These are phyloP conservation scores for Cylindrotheca fusiformis DNA, from an alignment of 108 stramenopile species.

Conservation along the genomic window DNA sequence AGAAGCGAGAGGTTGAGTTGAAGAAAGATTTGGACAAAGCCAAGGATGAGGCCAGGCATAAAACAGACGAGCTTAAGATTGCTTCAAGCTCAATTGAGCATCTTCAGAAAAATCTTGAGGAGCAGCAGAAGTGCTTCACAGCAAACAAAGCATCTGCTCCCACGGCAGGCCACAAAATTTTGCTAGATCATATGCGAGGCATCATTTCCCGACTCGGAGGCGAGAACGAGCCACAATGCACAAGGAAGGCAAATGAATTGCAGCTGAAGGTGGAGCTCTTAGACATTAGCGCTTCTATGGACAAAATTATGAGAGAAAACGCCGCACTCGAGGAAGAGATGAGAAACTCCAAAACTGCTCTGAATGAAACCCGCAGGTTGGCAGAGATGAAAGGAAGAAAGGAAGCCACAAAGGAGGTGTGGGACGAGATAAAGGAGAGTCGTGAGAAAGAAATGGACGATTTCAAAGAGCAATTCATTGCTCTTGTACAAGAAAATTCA, in stretches of 20 bases:
- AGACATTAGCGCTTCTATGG: conserved; percentile 36
- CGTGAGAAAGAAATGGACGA: conserved; percentile 38
- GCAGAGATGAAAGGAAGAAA: conserved; percentile 5
- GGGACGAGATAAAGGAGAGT: conserved; percentile 35
- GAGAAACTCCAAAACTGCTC: conserved; percentile 14
- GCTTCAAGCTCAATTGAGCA: background rate
- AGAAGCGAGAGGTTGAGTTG: conserved; percentile 7
- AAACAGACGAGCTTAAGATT: conserved; percentile 10
- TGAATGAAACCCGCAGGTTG: conserved; percentile 6
- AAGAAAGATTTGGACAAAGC: background rate
- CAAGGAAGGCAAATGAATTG: background rate
- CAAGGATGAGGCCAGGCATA: background rate
- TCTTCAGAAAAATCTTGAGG: background rate
- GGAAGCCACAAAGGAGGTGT: conserved; percentile 13
- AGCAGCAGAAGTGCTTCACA: background rate
- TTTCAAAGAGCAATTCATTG: conserved; percentile 30
- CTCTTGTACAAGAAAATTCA: conserved; percentile 43
- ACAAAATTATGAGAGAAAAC: conserved; percentile 43
- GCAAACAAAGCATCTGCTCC: background rate
- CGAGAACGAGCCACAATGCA: background rate
- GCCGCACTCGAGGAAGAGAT: conserved; percentile 38
- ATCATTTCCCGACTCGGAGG: background rate
- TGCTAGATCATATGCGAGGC: background rate
- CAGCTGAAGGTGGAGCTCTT: conserved; percentile 24
- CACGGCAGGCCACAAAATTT: background rate